These are phyloP conservation scores for Linum lewisii DNA, from an alignment of 345 rosid genomes.

Conservation along the genomic window DNA sequence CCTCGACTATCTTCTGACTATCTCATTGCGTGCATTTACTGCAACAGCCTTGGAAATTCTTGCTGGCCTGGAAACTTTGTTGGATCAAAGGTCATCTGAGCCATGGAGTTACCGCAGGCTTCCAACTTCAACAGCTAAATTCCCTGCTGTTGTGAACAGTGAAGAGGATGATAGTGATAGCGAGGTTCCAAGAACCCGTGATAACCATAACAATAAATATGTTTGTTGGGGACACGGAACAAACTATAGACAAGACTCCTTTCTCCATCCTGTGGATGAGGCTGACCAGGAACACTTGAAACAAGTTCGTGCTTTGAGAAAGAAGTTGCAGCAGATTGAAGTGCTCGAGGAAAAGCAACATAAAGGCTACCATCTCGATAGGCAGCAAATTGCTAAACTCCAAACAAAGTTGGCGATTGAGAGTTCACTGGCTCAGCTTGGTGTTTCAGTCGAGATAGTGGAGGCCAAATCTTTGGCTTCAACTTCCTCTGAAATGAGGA, in stretches of 20 bases:
- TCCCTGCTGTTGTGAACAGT: conserved; percentile 62
- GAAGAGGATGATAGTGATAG: conserved; percentile 75
- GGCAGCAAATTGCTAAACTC: conserved; percentile 87
- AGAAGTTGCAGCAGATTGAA: conserved; percentile 93
- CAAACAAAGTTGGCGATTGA: conserved; percentile 54
- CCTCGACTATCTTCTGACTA: conserved; percentile 72
- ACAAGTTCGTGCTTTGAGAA: conserved; percentile 70
- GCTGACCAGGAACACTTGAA: conserved; percentile 35
- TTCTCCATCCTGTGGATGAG: conserved; percentile 50
- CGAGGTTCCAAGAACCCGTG: conserved; percentile 54
- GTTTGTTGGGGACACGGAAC: conserved; percentile 14
- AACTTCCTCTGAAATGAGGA: conserved; percentile 39
- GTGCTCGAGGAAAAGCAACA: conserved; percentile 73
- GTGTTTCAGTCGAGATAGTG: conserved; percentile 37
- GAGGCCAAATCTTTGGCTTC: conserved; percentile 29
- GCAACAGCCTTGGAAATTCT: conserved; percentile 62
- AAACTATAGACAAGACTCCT: conserved; percentile 40
- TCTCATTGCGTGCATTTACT: conserved; percentile 59
- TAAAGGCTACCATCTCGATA: conserved; percentile 68
- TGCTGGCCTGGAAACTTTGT: conserved; percentile 64
- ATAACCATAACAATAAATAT: conserved; percentile 27
- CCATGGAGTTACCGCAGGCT: conserved; percentile 80
- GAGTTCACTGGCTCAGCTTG: conserved; percentile 64
- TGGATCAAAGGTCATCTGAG: conserved; percentile 79
- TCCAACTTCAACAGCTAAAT: conserved; percentile 79